These are phyloP conservation scores for Casuarina glauca DNA, from an alignment of 306 rosid genomes.

Conservation along the genomic window DNA sequence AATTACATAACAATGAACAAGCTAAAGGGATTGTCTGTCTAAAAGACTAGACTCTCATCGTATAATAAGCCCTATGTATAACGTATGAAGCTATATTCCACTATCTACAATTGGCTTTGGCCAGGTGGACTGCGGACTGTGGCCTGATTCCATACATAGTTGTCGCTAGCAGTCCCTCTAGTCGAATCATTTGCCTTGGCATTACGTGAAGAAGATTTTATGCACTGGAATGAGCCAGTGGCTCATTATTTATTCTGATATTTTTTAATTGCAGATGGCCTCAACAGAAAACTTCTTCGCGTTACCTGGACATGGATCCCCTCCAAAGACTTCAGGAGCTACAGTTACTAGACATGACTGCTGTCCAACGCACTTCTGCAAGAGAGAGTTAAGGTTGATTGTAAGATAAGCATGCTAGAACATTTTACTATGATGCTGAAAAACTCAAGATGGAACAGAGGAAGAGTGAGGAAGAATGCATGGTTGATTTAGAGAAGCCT, in stretches of 20 bases:
- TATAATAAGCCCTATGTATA: conserved; percentile 34
- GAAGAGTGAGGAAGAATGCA: too few relatives aligned
- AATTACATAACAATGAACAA: conserved; percentile 9
- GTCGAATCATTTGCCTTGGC: conserved; percentile 18
- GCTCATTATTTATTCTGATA: conserved; percentile 36
- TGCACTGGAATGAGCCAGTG: conserved; percentile 17
- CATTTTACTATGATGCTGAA: not conserved
- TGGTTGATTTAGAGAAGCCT: too few relatives aligned
- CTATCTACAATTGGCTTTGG: conserved; percentile 43
- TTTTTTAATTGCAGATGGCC: conserved; percentile 50
- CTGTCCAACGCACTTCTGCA: conserved; percentile 62
- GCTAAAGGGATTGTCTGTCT: conserved; percentile 21
- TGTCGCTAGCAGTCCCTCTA: not conserved
- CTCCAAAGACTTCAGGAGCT: conserved; percentile 55
- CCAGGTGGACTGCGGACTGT: conserved; percentile 1
- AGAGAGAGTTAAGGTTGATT: conserved; percentile 1
- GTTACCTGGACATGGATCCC: conserved; percentile 62
- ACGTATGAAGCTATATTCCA: conserved; percentile 34
- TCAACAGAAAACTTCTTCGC: conserved; percentile 55
- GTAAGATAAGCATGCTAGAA: conserved; percentile 16
- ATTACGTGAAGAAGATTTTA: conserved; percentile 20
- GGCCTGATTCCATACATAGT: conserved; percentile 9
- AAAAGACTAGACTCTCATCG: conserved; percentile 2
- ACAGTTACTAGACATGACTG: conserved; percentile 54
- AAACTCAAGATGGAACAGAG: too few relatives aligned